Percentiles rank a stretch among this genome's conserved stretches.
These are phyloP conservation scores for Trichoderma koningiopsis DNA, from an alignment of 2,329 filamentous ascomycete genomes.

Conservation along the genomic window DNA sequence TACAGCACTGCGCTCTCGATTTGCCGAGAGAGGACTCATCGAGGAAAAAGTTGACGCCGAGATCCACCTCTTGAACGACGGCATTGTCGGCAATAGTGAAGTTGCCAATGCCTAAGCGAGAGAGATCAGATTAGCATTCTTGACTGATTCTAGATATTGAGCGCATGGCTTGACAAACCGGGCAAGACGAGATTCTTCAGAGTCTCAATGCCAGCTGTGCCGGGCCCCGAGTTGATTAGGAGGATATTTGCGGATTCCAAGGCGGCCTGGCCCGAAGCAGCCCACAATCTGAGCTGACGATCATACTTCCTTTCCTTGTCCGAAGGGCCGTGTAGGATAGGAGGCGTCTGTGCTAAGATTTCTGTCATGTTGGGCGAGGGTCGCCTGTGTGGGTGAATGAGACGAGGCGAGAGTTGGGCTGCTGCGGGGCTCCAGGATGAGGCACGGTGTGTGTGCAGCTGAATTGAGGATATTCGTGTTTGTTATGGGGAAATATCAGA, in stretches of 20 bases:
- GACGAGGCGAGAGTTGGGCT: background rate
- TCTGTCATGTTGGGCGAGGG: constrained; percentile 33
- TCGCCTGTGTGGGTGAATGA: constrained; percentile 11
- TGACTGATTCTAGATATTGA: background rate
- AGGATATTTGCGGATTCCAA: constrained; percentile 91
- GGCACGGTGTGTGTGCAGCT: background rate
- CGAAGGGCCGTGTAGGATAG: constrained; percentile 52
- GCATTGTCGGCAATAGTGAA: constrained; percentile 89
- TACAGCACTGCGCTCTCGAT: constrained; percentile 75
- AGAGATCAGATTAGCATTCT: background rate
- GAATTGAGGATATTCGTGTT: background rate
- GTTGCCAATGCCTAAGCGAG: constrained; percentile 69
- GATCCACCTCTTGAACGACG: constrained; percentile 74
- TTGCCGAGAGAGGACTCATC: constrained; percentile 76
- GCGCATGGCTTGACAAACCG: constrained; percentile 47
- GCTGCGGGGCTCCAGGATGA: background rate
- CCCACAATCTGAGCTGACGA: constrained; percentile 92
- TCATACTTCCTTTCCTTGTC: constrained; percentile 82
- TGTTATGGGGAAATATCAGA: background rate
- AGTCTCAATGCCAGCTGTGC: constrained; percentile 84
- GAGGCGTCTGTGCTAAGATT: constrained; percentile 37
- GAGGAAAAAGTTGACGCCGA: constrained; percentile 97
- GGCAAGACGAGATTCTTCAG: constrained; percentile 97
- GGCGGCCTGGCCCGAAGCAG: constrained; percentile 84
- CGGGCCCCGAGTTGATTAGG: constrained; percentile 82